Evolutionary conservation across 148 eudicot genomes (phyloP), one percentile per base, ranked within the genome.

Genomic region (Vaccinium darrowii): DNA sequence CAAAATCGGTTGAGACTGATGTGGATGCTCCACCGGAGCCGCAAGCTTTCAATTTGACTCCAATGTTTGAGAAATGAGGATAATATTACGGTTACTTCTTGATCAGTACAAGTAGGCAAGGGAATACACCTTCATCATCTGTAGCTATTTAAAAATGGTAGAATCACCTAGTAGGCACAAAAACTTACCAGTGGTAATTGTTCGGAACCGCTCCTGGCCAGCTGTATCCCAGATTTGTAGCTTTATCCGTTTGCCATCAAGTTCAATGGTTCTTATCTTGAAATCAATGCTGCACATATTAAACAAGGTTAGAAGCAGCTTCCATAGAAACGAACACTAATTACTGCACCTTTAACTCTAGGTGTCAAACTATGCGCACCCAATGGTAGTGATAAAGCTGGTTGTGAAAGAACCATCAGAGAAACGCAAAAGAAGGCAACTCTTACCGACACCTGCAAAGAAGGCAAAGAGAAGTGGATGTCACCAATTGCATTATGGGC

Each of bases 361-460:
- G 50, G 51, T 78, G 62, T 51, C 18, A 56, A 43, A 71, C 58
- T 69, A 62, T 36, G 78, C 90, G 84, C 83, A 95, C 98, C 98
- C 98, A 82, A 95, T 95, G 82, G 98, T 95, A 52, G 98, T 95
- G 88, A 95, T 94, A 88, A 95, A 95, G 86, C 98, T 95, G 58
- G 98, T 95, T 3, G 98, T 95, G 90, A 95, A 94, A 83, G 98
- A 95, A 79, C 98, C 98, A 90, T 94, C 98, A 83, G 98, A 95
- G 86, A 95, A 95, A 82, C 98, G 98, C 91, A 95, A 91, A 77
- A 94, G 98, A 81, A 95, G 98, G 85, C 98, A 95, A 94, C 98
- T 95, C 93, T 95, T 95, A 80, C 97, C 98, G 88, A 94, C 98
- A 91, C 98, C 98, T 95, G 91, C 86, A 89, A 69, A 56, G 78